Evolutionary conservation across 2,329 filamentous ascomycete species (phyloP).

Genomic region (Colletotrichum nymphaeae): DNA sequence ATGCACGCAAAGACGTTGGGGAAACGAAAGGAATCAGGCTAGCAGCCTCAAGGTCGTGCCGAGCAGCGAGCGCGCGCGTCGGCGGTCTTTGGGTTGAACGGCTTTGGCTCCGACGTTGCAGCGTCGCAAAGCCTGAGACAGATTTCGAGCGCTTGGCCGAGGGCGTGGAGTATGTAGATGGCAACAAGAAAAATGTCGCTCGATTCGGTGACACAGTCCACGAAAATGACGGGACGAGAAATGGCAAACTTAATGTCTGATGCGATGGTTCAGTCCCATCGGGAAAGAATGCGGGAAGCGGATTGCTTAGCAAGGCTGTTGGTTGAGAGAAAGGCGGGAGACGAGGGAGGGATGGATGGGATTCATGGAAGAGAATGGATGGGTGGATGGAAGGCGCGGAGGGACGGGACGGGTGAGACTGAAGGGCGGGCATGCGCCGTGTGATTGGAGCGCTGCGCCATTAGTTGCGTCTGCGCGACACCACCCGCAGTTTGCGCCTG

Average conservation of each 20-base stretch:
- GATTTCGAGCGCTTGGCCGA: background rate
- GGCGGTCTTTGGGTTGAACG: background rate
- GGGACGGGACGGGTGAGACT: slow-evolving; percentile 14
- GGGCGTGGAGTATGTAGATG: background rate
- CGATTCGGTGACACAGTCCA: too few species aligned
- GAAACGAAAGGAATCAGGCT: slow-evolving; percentile 2
- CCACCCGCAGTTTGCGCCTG: background rate
- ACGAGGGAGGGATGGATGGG: background rate
- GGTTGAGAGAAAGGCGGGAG: background rate
- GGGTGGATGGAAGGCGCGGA: slow-evolving; percentile 9
- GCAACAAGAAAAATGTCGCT: background rate
- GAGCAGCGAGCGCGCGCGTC: slow-evolving; percentile 8
- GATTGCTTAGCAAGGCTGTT: slow-evolving; percentile 2
- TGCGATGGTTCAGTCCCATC: slow-evolving; percentile 1
- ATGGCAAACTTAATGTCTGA: slow-evolving; percentile 1
- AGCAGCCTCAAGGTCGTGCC: background rate
- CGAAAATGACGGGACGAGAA: background rate
- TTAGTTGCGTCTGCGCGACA: slow-evolving; percentile 12
- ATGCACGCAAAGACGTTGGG: slow-evolving; percentile 3
- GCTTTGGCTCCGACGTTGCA: slow-evolving; percentile 19
- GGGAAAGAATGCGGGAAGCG: slow-evolving; percentile 10
- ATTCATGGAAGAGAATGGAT: slow-evolving; percentile 10
- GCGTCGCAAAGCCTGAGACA: slow-evolving; percentile 22
- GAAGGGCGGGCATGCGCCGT: slow-evolving; percentile 4
- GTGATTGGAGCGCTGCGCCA: slow-evolving; percentile 24